Conservation (phyloP, 257 asterid species). For the Solanum neorickii region DNA sequence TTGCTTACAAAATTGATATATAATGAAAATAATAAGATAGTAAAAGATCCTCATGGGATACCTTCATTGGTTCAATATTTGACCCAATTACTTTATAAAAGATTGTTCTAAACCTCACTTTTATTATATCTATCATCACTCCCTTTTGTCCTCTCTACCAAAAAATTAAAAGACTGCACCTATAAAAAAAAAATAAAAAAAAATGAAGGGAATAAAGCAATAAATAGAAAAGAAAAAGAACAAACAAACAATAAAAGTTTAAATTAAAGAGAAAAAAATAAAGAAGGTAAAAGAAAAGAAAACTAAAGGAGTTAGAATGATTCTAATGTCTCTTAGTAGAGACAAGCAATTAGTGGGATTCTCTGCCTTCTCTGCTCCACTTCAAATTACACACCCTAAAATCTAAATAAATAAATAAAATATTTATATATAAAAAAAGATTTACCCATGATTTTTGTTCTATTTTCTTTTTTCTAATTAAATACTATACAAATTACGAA, state of each 20-base stretch:
- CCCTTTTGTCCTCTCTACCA: constrained; percentile 25
- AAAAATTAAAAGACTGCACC: constrained; percentile 3
- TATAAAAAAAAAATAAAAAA: constrained; percentile 1
- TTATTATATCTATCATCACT: constrained; percentile 19
- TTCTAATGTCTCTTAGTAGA: constrained; percentile 7
- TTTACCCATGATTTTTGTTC: constrained; percentile 12
- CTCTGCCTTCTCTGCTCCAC: constrained; percentile 11
- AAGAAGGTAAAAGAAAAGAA: constrained; percentile 10
- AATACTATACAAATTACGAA: neutral
- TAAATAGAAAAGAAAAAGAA: constrained; percentile 19
- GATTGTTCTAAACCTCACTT: constrained; percentile 31
- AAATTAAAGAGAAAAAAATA: constrained; percentile 12
- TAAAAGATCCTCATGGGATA: constrained; percentile 12
- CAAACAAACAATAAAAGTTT: constrained; percentile 22
- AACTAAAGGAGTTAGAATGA: constrained; percentile 5
- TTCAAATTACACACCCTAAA: neutral
- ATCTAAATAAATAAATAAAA: neutral
- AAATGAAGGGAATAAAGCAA: constrained; percentile 36
- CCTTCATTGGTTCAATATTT: constrained; percentile 6
- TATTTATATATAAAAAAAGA: neutral
- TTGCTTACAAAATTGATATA: constrained; percentile 9
- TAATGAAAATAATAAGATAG: neutral
- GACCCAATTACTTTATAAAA: constrained; percentile 31
- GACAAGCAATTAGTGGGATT: constrained; percentile 33
- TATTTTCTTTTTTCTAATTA: neutral